Conservation (phyloP, 805 yeast species). For the Suhomyces vadensis region DNA sequence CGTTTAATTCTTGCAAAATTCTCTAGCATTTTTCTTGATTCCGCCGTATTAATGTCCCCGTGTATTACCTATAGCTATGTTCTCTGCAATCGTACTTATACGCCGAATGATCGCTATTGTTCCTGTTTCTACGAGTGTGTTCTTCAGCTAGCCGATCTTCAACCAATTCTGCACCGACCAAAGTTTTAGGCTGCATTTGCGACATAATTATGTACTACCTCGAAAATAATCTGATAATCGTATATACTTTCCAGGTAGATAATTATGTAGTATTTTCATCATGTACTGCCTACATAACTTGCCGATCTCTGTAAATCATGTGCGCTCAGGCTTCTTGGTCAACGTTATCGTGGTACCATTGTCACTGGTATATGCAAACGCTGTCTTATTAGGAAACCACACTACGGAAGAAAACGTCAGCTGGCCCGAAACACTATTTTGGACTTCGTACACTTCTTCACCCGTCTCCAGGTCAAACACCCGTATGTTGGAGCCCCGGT, state of each 20-base stretch:
- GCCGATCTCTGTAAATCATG: background rate
- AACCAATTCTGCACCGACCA: too few relatives aligned
- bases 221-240: background rate
- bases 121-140: too few relatives aligned
- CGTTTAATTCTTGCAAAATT: too few relatives aligned
- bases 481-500: conserved; percentile 39
- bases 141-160: too few relatives aligned
- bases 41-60: too few relatives aligned
- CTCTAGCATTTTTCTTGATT: too few relatives aligned
- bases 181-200: too few relatives aligned
- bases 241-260: background rate
- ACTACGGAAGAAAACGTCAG: conserved; percentile 26
- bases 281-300: background rate
- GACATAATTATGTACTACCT: too few relatives aligned
- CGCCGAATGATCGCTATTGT: too few relatives aligned
- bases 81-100: too few relatives aligned
- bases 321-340: conserved; percentile 14
- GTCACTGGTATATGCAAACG: conserved; percentile 32
- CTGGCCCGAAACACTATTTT: conserved; percentile 30
- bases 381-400: conserved; percentile 39
- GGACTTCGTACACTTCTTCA: conserved; percentile 32
- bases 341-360: conserved; percentile 30
- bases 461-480: conserved; percentile 37
- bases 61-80: too few relatives aligned
- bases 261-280: background rate